These are phyloP conservation scores for Diophrys appendiculata DNA, from an alignment of 73 alveolate genomes.

Conservation along the genomic window DNA sequence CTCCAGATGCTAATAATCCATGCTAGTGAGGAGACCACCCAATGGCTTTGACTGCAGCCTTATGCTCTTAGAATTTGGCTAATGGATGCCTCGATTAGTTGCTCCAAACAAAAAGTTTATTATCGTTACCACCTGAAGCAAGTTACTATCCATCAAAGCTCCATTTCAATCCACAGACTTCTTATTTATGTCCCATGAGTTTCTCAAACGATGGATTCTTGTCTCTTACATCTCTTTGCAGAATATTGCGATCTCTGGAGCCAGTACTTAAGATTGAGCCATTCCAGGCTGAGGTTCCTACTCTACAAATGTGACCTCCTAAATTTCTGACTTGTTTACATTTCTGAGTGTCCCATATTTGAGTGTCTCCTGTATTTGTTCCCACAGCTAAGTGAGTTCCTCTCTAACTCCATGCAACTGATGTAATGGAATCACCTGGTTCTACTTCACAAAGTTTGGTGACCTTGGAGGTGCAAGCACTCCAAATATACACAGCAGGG, in stretches of 20 bases:
- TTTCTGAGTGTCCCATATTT: constrained; percentile 78
- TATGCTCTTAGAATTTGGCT: constrained; percentile 79
- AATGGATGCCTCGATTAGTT: constrained; percentile 72
- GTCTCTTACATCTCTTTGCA: constrained; percentile 89
- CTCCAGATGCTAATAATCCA: constrained; percentile 94
- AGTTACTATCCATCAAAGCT: constrained; percentile 89
- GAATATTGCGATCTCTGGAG: constrained; percentile 86
- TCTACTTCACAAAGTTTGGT: constrained; percentile 62
- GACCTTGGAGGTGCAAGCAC: constrained; percentile 57
- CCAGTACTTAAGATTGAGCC: constrained; percentile 83
- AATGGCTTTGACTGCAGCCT: constrained; percentile 98
- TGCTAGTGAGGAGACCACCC: constrained; percentile 99
- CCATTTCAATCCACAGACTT: constrained; percentile 98
- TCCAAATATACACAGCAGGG: constrained; percentile 83
- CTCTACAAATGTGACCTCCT: constrained; percentile 89
- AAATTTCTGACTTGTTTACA: constrained; percentile 62
- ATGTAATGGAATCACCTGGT: constrained; percentile 33
- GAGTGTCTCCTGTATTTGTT: constrained; percentile 51
- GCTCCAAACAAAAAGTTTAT: constrained; percentile 94
- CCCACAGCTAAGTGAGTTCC: constrained; percentile 63
- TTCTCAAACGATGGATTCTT: constrained; percentile 54
- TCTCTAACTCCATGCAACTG: constrained; percentile 54
- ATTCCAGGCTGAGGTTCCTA: constrained; percentile 97
- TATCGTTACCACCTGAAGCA: constrained; percentile 99
- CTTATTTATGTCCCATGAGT: constrained; percentile 83